Base-by-base conservation (phyloP, 2,329 filamentous ascomycete species). In the Westerdykella sp. region DNA sequence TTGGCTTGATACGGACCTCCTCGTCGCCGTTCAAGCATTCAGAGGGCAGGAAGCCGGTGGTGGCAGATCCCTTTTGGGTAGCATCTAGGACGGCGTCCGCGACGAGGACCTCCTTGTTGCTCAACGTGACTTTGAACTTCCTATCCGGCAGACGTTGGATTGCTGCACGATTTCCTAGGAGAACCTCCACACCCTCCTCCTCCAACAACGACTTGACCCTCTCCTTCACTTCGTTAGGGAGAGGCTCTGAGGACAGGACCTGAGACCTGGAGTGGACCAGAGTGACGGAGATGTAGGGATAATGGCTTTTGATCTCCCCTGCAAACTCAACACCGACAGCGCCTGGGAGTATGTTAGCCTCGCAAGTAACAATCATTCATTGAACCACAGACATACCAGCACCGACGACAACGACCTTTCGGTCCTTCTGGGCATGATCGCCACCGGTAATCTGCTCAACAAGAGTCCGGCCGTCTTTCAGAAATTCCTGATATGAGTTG, bases 291-390 rank as follows among this genome's bases (percentile, higher is more conserved):
- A 80, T 69, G 10, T 76, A 56, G 0, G 87, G 85, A 47, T 83
- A 75, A 18, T 81, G 70, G 37, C 78, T 63, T 66, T 89, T 90
- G 42, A 90, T 71, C 68, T 93, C 86, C 1, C 84, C 80, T 0
- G 87, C 85, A 75, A 91, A 88, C 62, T 91, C 86, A 42, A 90
- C 81, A 7, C 87, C 87, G 1, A 90, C 86, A 6, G 86, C 87
- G 39, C 84, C 76, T 78, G 12, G 37, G n/a, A 30, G 2, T 32
- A 14, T 21, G 10, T n/a, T 7, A 40, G 44, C 36, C 28, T 9
- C 32, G 31, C 23, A 22, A 11, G 23, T 18, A 1, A 37, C 28
- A 5, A 25, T 6, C n/a, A 40, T 6, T 28, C 16, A 12, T 10
- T 9, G 16, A 21, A 40, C 9, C 5, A 22, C 5, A 36, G 9